A percentile compares a stretch with the other conserved stretches of the same genome.
phyloP scores from a whole-genome alignment of 495 filamentous ascomycete species.

The Astrocystis sublimbata region DNA sequence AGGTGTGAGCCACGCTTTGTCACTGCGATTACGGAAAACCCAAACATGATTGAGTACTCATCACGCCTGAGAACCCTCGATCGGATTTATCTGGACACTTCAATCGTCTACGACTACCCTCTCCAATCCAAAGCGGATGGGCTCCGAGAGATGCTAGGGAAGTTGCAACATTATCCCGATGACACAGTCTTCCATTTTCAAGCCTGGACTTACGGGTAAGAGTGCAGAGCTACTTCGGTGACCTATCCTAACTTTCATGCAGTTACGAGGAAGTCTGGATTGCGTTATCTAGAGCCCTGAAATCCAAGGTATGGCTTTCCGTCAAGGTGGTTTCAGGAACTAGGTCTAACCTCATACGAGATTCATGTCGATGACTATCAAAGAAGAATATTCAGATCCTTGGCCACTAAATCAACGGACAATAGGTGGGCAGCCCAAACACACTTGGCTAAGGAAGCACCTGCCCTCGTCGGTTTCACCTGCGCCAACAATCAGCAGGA shows the following conservation, averaged over 20 bases:
- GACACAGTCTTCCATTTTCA: conserved; percentile 83
- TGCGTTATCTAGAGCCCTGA: conserved; percentile 68
- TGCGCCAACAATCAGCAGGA: conserved; percentile 68
- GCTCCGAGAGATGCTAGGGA: conserved; percentile 68
- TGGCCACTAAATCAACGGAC: conserved; percentile 43
- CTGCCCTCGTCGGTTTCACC: conserved; percentile 72
- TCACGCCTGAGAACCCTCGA: conserved; percentile 66
- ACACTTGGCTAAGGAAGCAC: conserved; percentile 56
- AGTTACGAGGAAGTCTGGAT: conserved; percentile 88
- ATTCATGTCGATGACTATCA: conserved; percentile 87
- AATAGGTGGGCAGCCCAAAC: conserved; percentile 36
- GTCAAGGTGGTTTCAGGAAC: background rate
- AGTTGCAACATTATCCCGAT: conserved; percentile 66
- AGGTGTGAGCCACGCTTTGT: conserved; percentile 65
- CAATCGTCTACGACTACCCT: conserved; percentile 56
- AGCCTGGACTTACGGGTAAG: conserved; percentile 87
- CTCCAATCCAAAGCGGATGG: conserved; percentile 69
- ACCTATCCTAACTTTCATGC: background rate
- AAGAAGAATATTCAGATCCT: conserved; percentile 67
- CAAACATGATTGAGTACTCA: conserved; percentile 73
- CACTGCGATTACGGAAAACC: conserved; percentile 63
- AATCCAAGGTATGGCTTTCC: conserved; percentile 54
- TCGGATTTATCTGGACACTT: conserved; percentile 86
- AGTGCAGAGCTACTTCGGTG: background rate
- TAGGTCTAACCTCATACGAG: conserved; percentile 36